Evolutionary conservation across 352 stramenopile genomes (phyloP).

Genomic region (Phytopythium chamaehyphon): DNA sequence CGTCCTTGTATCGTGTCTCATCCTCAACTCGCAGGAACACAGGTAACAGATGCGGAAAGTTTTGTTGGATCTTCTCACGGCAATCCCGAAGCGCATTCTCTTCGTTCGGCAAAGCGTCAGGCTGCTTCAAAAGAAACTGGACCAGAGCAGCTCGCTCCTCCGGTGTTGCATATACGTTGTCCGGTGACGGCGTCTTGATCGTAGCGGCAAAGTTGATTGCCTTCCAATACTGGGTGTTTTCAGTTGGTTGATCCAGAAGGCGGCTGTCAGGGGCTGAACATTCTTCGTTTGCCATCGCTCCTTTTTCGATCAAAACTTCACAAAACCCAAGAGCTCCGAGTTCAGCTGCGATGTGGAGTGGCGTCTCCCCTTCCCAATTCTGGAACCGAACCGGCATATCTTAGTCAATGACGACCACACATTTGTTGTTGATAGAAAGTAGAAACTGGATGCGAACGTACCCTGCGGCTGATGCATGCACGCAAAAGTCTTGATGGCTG

Average conservation of each 20-base stretch:
- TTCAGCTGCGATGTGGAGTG: slow-evolving; percentile 45
- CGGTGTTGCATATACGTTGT: slow-evolving; percentile 16
- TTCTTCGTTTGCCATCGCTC: slow-evolving; percentile 30
- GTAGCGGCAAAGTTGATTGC: slow-evolving; percentile 40
- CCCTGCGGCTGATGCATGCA: slow-evolving; percentile 30
- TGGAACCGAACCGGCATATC: slow-evolving; percentile 2
- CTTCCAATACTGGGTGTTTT: slow-evolving; percentile 38
- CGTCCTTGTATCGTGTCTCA: slow-evolving; percentile 24
- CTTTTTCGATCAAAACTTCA: slow-evolving; percentile 33
- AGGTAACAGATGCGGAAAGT: slow-evolving; percentile 32
- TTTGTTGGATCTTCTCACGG: slow-evolving; percentile 31
- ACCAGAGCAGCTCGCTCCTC: slow-evolving; percentile 30
- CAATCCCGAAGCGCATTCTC: slow-evolving; percentile 29
- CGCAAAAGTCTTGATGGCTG: slow-evolving; percentile 23
- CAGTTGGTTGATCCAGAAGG: slow-evolving; percentile 30
- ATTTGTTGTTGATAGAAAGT: too few species aligned
- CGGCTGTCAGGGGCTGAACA: slow-evolving; percentile 33
- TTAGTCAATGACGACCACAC: too few species aligned
- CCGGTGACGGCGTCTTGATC: slow-evolving; percentile 16
- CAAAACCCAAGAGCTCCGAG: slow-evolving; percentile 40
- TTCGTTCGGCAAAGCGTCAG: slow-evolving; percentile 31
- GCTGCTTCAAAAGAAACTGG: slow-evolving; percentile 26
- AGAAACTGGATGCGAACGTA: slow-evolving; percentile 8
- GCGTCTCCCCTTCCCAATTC: slow-evolving; percentile 54
- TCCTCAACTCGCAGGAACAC: slow-evolving; percentile 34